Conservation (phyloP, 2,329 filamentous ascomycete genomes). For the Claviceps sp. region DNA sequence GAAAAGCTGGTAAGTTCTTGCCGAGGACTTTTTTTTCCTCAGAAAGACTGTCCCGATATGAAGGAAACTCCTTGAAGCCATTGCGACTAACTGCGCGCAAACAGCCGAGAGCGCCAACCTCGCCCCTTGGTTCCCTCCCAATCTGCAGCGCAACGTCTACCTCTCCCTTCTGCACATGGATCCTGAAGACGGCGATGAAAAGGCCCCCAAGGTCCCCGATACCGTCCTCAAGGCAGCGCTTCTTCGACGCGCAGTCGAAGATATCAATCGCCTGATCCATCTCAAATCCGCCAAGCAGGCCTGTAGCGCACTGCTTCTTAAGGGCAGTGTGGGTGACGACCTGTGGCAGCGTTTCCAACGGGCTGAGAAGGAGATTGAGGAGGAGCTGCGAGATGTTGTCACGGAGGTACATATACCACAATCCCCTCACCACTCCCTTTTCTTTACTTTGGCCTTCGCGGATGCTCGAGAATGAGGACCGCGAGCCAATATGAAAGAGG, state of each 20-base stretch:
- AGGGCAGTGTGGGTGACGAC: constrained; percentile 90
- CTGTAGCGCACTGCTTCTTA: constrained; percentile 67
- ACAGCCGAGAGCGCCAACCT: constrained; percentile 68
- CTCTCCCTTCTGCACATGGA: constrained; percentile 77
- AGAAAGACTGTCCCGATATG: too few species aligned
- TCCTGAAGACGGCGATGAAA: constrained; percentile 47
- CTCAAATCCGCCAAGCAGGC: constrained; percentile 82
- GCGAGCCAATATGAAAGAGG: background rate
- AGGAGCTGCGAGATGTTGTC: constrained; percentile 87
- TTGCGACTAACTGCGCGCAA: background rate
- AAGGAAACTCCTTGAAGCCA: background rate
- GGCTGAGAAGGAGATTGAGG: constrained; percentile 96
- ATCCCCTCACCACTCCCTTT: background rate
- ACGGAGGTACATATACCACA: constrained; percentile 52
- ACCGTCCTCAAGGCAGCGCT: constrained; percentile 79
- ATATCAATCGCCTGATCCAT: constrained; percentile 83
- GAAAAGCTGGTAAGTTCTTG: constrained; percentile 58
- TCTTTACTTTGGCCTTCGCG: background rate
- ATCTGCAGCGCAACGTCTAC: constrained; percentile 89
- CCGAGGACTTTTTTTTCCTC: background rate
- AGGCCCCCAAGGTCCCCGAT: constrained; percentile 60
- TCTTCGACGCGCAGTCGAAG: constrained; percentile 76
- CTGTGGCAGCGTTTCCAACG: constrained; percentile 84
- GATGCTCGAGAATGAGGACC: background rate
- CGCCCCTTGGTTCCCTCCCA: constrained; percentile 85